Conservation (phyloP, 192 early-diverging fungal species). For the Coemansia sp. region DNA sequence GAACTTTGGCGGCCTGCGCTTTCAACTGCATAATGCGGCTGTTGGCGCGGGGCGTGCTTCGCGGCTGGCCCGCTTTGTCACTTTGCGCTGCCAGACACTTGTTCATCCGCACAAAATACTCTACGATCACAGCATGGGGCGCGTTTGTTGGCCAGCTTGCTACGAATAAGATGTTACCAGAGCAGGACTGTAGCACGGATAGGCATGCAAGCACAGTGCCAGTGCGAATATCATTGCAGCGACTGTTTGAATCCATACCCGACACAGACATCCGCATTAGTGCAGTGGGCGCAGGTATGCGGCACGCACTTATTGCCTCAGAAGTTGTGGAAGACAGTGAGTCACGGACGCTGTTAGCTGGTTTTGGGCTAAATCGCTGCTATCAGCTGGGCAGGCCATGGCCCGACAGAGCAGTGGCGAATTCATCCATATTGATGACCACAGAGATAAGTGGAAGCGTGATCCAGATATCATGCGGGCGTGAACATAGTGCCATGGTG, state of each 20-base stretch:
- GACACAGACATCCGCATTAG: slow-evolving; percentile 11
- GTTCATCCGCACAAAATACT: slow-evolving; percentile 10
- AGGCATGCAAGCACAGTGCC: slow-evolving; percentile 17
- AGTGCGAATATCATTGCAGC: slow-evolving; percentile 13
- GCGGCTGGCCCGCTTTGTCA: slow-evolving; percentile 1
- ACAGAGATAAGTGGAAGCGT: slow-evolving; percentile 33
- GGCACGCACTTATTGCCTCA: slow-evolving; percentile 40
- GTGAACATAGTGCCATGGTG: slow-evolving; percentile 67
- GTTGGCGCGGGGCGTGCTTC: background rate
- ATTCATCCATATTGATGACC: slow-evolving; percentile 1
- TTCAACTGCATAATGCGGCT: slow-evolving; percentile 1
- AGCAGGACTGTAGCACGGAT: background rate
- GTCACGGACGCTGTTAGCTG: slow-evolving; percentile 37
- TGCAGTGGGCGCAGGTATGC: slow-evolving; percentile 40
- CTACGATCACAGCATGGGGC: slow-evolving; percentile 40
- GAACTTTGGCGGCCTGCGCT: too few species aligned
- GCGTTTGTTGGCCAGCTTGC: slow-evolving; percentile 37
- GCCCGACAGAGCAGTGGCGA: background rate
- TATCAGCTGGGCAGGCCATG: slow-evolving; percentile 50
- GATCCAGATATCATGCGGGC: slow-evolving; percentile 59
- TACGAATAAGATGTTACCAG: background rate
- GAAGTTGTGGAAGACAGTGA: background rate
- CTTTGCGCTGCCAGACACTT: background rate
- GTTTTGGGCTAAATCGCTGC: slow-evolving; percentile 57
- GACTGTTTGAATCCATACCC: slow-evolving; percentile 4